phyloP scores from a whole-genome alignment of 2,329 filamentous ascomycete species.

The Akanthomyces muscarius region DNA sequence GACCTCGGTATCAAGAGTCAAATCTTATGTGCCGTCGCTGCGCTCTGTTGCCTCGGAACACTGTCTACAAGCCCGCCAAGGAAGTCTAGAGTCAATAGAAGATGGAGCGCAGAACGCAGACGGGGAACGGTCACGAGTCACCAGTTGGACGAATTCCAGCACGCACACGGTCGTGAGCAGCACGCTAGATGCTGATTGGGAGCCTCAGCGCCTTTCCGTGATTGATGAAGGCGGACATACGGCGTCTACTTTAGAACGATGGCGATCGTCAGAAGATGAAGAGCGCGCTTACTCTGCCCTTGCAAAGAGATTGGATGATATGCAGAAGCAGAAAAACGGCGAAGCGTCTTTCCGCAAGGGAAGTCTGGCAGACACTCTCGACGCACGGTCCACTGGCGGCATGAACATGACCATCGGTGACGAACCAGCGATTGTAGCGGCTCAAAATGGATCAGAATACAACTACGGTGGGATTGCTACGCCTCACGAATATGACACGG shows the following conservation, averaged over 20 bases:
- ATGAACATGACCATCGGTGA: not conserved
- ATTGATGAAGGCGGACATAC: constrained; percentile 55
- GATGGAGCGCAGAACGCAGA: constrained; percentile 36
- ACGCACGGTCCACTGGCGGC: not conserved
- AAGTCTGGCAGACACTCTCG: not conserved
- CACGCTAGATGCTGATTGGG: constrained; percentile 38
- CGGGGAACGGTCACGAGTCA: constrained; percentile 61
- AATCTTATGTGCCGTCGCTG: constrained; percentile 47
- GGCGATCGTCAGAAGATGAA: constrained; percentile 43
- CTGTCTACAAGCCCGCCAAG: constrained; percentile 48
- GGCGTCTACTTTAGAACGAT: constrained; percentile 8
- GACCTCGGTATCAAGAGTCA: constrained; percentile 44
- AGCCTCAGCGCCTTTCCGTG: constrained; percentile 57
- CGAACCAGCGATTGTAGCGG: not conserved
- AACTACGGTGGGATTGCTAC: not conserved
- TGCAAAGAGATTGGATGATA: constrained; percentile 51
- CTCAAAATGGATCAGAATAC: not conserved
- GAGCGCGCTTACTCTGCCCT: constrained; percentile 60
- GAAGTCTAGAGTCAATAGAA: constrained; percentile 49
- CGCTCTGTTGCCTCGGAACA: constrained; percentile 44
- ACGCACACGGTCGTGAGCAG: constrained; percentile 50
- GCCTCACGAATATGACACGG: not conserved
- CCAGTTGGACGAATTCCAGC: constrained; percentile 67
- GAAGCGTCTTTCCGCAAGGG: not conserved
- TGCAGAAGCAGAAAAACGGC: constrained; percentile 24